phyloP scores from a whole-genome alignment of 192 early-diverging fungal species.

The Backusella australiensis region DNA sequence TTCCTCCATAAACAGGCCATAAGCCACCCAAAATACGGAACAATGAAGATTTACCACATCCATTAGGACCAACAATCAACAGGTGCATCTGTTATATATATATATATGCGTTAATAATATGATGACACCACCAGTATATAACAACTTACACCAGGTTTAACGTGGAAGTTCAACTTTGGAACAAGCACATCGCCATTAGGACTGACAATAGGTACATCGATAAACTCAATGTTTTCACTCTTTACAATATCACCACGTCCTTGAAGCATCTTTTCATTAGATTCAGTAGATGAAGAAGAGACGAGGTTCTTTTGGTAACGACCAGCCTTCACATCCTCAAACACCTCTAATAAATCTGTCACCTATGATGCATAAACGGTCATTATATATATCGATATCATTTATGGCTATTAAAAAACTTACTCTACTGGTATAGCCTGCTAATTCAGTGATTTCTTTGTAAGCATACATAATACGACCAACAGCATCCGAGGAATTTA shows the following conservation, averaged over 20 bases:
- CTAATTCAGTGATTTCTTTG: slow-evolving; percentile 92
- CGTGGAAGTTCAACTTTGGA: slow-evolving; percentile 80
- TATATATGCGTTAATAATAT: not conserved
- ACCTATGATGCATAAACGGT: slow-evolving; percentile 36
- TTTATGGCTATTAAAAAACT: not conserved
- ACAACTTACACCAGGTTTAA: slow-evolving; percentile 68
- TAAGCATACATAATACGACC: slow-evolving; percentile 92
- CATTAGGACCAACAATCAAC: slow-evolving; percentile 94
- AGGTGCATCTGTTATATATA: slow-evolving; percentile 55
- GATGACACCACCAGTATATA: not conserved
- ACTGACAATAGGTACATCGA: slow-evolving; percentile 89
- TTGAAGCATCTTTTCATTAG: slow-evolving; percentile 52
- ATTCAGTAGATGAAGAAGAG: slow-evolving; percentile 50
- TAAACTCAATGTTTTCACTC: slow-evolving; percentile 83
- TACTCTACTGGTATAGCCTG: slow-evolving; percentile 91
- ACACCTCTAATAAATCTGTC: slow-evolving; percentile 77
- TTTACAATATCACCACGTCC: slow-evolving; percentile 70
- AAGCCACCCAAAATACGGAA: slow-evolving; percentile 95
- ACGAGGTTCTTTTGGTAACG: slow-evolving; percentile 74
- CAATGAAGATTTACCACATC: slow-evolving; percentile 90
- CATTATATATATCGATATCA: not conserved
- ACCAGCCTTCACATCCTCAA: slow-evolving; percentile 84
- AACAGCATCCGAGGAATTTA: slow-evolving; percentile 77
- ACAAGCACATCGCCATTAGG: slow-evolving; percentile 95
- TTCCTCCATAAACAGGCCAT: slow-evolving; percentile 94